Conservation (phyloP, 2,329 filamentous ascomycete genomes). For the Colletotrichum sp. region DNA sequence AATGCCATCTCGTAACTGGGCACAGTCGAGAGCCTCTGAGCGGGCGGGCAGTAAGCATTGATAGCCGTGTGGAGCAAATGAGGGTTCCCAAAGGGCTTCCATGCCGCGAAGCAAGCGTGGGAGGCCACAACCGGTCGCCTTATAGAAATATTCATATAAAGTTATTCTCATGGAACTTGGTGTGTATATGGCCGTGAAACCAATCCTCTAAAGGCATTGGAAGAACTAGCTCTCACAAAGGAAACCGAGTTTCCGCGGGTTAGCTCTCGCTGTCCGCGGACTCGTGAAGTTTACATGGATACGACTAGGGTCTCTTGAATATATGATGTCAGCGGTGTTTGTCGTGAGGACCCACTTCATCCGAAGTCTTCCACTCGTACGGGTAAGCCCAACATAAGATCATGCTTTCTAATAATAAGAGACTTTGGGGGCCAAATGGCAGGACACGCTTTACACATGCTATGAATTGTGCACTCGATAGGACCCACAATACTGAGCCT, state of each 20-base stretch:
- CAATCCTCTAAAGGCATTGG: too few species aligned
- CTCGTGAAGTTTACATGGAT: not conserved
- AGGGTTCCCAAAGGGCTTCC: too few species aligned
- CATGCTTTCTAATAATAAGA: not conserved
- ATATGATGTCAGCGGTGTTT: not conserved
- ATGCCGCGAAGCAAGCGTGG: too few species aligned
- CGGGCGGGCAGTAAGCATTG: too few species aligned
- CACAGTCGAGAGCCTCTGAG: too few species aligned
- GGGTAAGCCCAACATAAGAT: accelerated
- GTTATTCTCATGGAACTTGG: too few species aligned
- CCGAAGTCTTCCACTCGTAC: not conserved
- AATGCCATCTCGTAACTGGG: too few species aligned
- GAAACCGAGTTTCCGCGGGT: not conserved
- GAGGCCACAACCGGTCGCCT: too few species aligned
- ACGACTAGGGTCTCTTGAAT: not conserved
- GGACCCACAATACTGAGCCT: not conserved
- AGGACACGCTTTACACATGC: not conserved
- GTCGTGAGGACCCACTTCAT: accelerated
- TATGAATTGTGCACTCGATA: not conserved
- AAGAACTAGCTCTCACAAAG: too few species aligned
- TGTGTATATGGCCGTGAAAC: too few species aligned
- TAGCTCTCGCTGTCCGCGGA: not conserved
- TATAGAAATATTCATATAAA: too few species aligned
- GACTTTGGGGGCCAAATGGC: not conserved
- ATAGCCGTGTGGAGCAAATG: too few species aligned